Conservation (phyloP, 2,329 filamentous ascomycete genomes). For the Fusarium sp. region DNA sequence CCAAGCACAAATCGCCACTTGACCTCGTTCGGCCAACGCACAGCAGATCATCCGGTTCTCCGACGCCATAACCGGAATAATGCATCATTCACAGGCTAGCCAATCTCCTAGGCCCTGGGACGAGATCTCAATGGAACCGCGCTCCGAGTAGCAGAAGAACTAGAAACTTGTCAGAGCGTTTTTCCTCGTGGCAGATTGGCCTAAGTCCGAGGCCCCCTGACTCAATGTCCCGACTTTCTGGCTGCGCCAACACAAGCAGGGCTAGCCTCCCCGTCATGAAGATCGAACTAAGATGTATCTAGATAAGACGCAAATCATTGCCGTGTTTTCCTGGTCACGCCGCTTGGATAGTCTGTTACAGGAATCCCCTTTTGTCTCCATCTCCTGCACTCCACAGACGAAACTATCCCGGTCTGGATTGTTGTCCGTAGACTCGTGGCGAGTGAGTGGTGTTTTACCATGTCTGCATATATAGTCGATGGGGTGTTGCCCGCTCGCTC, state of each 20-base stretch:
- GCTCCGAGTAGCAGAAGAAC: neutral
- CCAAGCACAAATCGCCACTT: neutral
- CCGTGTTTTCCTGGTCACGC: neutral
- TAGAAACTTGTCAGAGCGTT: neutral
- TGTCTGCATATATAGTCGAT: slow-evolving; percentile 7
- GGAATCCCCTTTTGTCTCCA: neutral
- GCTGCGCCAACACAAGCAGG: neutral
- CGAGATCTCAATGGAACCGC: neutral
- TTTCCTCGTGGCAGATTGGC: neutral
- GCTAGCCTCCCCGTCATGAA: neutral
- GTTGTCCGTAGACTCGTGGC: neutral
- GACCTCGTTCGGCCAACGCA: neutral
- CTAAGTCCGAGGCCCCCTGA: neutral
- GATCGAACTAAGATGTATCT: neutral
- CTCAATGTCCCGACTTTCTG: neutral
- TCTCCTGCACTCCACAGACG: neutral
- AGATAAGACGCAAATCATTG: neutral
- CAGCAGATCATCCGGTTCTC: neutral
- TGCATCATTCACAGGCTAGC: neutral
- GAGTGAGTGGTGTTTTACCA: neutral
- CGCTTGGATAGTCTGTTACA: neutral
- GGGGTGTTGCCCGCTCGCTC: neutral
- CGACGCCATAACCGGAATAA: neutral
- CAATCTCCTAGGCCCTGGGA: neutral
- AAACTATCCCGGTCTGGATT: slow-evolving; percentile 8